Evolutionary conservation across 345 rosid genomes (phyloP).

Genomic region (Gossypium mustelinum): DNA sequence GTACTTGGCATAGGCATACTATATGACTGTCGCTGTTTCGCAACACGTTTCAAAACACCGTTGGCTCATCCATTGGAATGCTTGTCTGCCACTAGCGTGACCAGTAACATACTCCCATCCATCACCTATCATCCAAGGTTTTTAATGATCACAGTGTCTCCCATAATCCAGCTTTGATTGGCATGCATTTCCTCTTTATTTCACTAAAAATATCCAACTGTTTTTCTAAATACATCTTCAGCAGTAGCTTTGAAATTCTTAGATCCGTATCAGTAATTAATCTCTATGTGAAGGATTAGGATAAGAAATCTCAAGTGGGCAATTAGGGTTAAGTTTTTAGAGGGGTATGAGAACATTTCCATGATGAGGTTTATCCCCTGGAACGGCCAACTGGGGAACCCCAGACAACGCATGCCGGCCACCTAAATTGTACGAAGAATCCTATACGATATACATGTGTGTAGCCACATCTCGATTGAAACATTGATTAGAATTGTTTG

Average conservation of each 20-base stretch:
- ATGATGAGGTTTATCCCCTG: not conserved
- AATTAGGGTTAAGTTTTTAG: not conserved
- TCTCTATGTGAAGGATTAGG: not conserved
- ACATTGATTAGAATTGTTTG: not conserved
- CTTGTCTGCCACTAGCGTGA: constrained; percentile 34
- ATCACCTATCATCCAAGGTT: not conserved
- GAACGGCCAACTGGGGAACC: not conserved
- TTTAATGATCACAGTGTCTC: constrained; percentile 23
- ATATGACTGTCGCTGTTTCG: not conserved
- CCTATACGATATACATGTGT: not conserved
- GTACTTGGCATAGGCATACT: constrained; percentile 4
- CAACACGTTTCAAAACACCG: constrained; percentile 13
- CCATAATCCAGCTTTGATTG: constrained; percentile 23
- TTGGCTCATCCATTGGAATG: constrained; percentile 13
- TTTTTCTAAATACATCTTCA: not conserved
- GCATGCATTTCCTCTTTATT: not conserved
- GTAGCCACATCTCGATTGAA: not conserved
- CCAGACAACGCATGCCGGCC: not conserved
- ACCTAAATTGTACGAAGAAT: constrained; percentile 3
- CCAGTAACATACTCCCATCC: constrained; percentile 13
- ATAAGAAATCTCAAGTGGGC: not conserved
- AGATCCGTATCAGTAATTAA: not conserved
- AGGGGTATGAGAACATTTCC: not conserved
- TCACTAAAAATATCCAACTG: not conserved
- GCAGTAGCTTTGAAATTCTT: not conserved